These are phyloP conservation scores for Nitzschia putrida DNA, from an alignment of 108 stramenopile species.

Conservation along the genomic window DNA sequence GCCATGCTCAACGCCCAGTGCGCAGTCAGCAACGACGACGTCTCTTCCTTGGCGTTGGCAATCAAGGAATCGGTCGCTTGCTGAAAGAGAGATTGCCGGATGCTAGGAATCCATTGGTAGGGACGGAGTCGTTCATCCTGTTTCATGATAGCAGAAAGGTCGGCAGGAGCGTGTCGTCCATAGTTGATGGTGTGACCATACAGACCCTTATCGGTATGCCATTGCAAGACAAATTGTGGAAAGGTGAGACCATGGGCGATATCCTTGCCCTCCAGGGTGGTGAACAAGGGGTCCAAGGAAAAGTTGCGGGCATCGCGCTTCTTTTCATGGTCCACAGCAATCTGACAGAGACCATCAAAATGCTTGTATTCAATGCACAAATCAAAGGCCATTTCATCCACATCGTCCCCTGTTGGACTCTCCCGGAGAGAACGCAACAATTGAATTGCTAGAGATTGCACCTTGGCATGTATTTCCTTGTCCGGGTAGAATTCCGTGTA, in stretches of 20 bases:
- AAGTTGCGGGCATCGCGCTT: slow-evolving; percentile 26
- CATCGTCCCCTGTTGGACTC: neutral
- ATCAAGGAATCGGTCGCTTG: slow-evolving; percentile 32
- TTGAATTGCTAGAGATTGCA: slow-evolving; percentile 24
- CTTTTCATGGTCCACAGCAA: slow-evolving; percentile 43
- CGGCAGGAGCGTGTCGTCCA: slow-evolving; percentile 36
- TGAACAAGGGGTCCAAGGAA: slow-evolving; percentile 37
- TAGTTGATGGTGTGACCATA: slow-evolving; percentile 49
- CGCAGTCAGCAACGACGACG: neutral
- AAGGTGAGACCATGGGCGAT: slow-evolving; percentile 28
- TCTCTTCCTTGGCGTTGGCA: slow-evolving; percentile 7
- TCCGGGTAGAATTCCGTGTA: slow-evolving; percentile 19
- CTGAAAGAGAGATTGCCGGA: slow-evolving; percentile 32
- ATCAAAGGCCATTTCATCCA: slow-evolving; percentile 44
- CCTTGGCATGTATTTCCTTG: slow-evolving; percentile 18
- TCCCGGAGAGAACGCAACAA: slow-evolving; percentile 18
- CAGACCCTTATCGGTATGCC: slow-evolving; percentile 40
- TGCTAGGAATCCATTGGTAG: slow-evolving; percentile 42
- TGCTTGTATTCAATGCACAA: slow-evolving; percentile 36
- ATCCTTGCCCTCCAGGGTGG: slow-evolving; percentile 21
- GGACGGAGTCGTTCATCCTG: slow-evolving; percentile 38
- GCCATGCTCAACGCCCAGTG: slow-evolving; percentile 45
- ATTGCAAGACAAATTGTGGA: slow-evolving; percentile 45
- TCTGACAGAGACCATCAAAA: slow-evolving; percentile 42
- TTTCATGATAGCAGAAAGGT: slow-evolving; percentile 29